A percentile compares a stretch with the other conserved stretches of the same genome.
Evolutionary conservation across 805 yeast species (phyloP).

Genomic region (Barnettozyma vustinii): DNA sequence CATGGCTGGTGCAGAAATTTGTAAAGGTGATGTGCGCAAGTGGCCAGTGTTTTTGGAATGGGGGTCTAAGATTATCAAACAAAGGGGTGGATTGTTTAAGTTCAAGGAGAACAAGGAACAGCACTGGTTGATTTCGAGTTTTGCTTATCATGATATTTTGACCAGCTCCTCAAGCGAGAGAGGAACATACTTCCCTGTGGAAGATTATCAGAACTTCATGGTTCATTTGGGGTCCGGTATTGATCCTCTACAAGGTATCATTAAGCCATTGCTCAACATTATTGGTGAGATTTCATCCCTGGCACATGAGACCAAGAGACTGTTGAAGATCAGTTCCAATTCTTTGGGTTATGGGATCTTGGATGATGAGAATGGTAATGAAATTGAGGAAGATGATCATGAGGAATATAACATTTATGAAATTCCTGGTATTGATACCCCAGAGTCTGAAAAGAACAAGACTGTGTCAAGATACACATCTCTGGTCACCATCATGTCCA

Average conservation of each 20-base stretch:
- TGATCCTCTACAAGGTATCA: slow-evolving; percentile 70
- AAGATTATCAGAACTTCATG: slow-evolving; percentile 45
- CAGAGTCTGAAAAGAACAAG: slow-evolving; percentile 20
- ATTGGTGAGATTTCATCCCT: slow-evolving; percentile 65
- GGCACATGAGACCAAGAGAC: slow-evolving; percentile 45
- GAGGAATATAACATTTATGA: slow-evolving; percentile 10
- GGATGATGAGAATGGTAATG: slow-evolving; percentile 18
- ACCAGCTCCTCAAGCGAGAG: slow-evolving; percentile 56
- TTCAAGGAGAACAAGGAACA: slow-evolving; percentile 50
- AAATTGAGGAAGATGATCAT: slow-evolving; percentile 12
- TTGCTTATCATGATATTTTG: slow-evolving; percentile 75
- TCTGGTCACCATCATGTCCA: slow-evolving; percentile 30
- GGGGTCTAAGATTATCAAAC: slow-evolving; percentile 58
- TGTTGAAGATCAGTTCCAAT: slow-evolving; percentile 26
- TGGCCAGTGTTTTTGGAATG: slow-evolving; percentile 65
- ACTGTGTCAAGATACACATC: slow-evolving; percentile 29
- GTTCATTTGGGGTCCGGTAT: slow-evolving; percentile 36
- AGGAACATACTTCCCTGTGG: slow-evolving; percentile 59
- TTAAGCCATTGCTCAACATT: slow-evolving; percentile 58
- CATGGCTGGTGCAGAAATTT: slow-evolving; percentile 74
- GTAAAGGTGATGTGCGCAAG: slow-evolving; percentile 72
- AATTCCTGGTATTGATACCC: slow-evolving; percentile 23
- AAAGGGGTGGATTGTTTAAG: slow-evolving; percentile 54
- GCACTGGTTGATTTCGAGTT: slow-evolving; percentile 70
- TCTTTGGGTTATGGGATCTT: slow-evolving; percentile 24